Conservation (phyloP, 2,329 filamentous ascomycete species). For the Coniochaeta sp. region DNA sequence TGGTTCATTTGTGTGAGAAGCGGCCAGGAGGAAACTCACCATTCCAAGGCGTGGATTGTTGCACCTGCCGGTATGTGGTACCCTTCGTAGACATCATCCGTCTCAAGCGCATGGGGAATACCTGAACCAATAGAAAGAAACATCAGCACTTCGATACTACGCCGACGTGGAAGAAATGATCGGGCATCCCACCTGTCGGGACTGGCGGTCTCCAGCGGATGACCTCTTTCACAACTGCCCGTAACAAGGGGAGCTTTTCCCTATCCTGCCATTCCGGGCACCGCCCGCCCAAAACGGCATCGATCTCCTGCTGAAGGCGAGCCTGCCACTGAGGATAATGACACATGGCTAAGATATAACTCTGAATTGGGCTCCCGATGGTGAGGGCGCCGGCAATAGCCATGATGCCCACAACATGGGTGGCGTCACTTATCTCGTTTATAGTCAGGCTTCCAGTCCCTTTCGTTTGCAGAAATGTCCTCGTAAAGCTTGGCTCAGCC, state of each 20-base stretch:
- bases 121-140: slow-evolving; percentile 15
- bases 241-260: slow-evolving; percentile 34
- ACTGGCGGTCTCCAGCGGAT: slow-evolving; percentile 48
- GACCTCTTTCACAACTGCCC: slow-evolving; percentile 42
- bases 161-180: neutral
- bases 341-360: slow-evolving; percentile 27
- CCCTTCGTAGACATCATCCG: slow-evolving; percentile 44
- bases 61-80: slow-evolving; percentile 44
- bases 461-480: slow-evolving; percentile 26
- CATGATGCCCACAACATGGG: slow-evolving; percentile 38
- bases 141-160: neutral
- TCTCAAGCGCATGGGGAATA: slow-evolving; percentile 42
- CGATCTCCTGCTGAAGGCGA: slow-evolving; percentile 37
- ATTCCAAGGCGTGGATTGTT: slow-evolving; percentile 44
- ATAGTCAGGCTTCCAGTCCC: slow-evolving; percentile 17
- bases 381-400: slow-evolving; percentile 37
- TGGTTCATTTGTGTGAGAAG: neutral
- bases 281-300: slow-evolving; percentile 29
- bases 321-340: slow-evolving; percentile 21
- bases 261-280: slow-evolving; percentile 40
- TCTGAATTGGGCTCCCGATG: slow-evolving; percentile 35
- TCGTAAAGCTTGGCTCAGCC: slow-evolving; percentile 31
- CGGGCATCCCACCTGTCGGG: slow-evolving; percentile 35
- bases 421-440: slow-evolving; percentile 27
- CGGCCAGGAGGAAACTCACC: slow-evolving; percentile 20